phyloP scores from a whole-genome alignment of 257 asterid genomes.

The Capsicum baccatum region DNA sequence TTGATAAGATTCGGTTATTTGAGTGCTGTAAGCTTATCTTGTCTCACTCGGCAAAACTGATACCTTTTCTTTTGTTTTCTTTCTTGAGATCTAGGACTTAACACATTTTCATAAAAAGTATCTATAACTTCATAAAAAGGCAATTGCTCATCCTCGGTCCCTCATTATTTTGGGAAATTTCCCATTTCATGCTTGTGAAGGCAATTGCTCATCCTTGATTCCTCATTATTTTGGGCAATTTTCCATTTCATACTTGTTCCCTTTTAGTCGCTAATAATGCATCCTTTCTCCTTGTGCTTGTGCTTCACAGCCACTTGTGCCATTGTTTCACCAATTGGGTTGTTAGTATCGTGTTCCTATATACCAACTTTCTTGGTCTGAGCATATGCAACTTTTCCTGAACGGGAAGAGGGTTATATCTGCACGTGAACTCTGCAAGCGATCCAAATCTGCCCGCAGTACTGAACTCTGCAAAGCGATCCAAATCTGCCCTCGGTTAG shows the following conservation, averaged over 20 bases:
- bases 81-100: constrained; percentile 7
- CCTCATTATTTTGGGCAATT: background rate
- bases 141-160: no score
- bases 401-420: constrained; percentile 3
- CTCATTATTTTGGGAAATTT: no score
- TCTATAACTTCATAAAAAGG: background rate
- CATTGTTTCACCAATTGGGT: constrained; percentile 8
- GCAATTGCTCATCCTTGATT: background rate
- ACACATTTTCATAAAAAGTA: background rate
- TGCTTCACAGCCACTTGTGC: background rate
- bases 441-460: background rate
- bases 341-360: background rate
- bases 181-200: no score
- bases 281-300: background rate
- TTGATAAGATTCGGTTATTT: background rate
- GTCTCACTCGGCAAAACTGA: background rate
- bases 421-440: background rate
- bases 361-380: constrained; percentile 9
- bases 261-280: background rate
- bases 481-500: background rate
- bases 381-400: background rate
- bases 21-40: background rate
- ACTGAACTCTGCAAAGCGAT: background rate
- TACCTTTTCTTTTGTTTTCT: background rate
- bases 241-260: background rate